These are phyloP conservation scores for Pseudogymnoascus sp. DNA, from an alignment of 2,329 filamentous ascomycete genomes.

Conservation along the genomic window DNA sequence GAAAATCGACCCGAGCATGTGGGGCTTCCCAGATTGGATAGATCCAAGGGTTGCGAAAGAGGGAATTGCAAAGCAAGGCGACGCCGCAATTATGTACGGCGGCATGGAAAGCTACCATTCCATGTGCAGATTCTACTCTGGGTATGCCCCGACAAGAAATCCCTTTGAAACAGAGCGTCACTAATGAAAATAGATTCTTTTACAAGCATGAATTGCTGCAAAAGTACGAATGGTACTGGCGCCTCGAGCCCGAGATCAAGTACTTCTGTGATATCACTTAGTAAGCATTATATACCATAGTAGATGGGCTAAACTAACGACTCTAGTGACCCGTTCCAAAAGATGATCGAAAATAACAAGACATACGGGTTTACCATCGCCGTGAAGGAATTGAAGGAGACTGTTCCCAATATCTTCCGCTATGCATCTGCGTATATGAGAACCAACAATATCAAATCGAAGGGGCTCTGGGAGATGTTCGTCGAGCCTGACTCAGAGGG, in stretches of 20 bases:
- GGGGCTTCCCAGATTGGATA: slow-evolving; percentile 96
- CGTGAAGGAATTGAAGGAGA: slow-evolving; percentile 95
- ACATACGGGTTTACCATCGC: slow-evolving; percentile 99
- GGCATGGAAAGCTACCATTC: slow-evolving; percentile 98
- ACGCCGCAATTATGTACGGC: slow-evolving; percentile 97
- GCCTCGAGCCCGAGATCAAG: slow-evolving; percentile 96
- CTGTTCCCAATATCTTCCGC: slow-evolving; percentile 95
- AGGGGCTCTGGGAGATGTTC: slow-evolving; percentile 99
- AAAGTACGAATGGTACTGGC: slow-evolving; percentile 99
- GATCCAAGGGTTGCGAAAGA: slow-evolving; percentile 91
- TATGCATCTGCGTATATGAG: slow-evolving; percentile 98
- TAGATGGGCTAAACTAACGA: slow-evolving; percentile 26
- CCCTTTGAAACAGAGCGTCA: slow-evolving; percentile 12
- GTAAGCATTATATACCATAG: slow-evolving; percentile 41
- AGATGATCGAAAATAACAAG: slow-evolving; percentile 92
- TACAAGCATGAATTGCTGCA: slow-evolving; percentile 91
- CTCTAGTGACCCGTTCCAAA: slow-evolving; percentile 79
- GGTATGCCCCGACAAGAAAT: slow-evolving; percentile 46
- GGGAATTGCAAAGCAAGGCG: slow-evolving; percentile 92
- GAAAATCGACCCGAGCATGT: slow-evolving; percentile 82
- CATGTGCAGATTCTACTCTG: slow-evolving; percentile 99
- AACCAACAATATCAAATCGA: slow-evolving; percentile 78
- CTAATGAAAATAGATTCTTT: slow-evolving; percentile 60
- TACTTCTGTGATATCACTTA: slow-evolving; percentile 99
- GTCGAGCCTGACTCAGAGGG: slow-evolving; percentile 65